Evolutionary conservation across 2,329 filamentous ascomycete genomes (phyloP).

Genomic region (Intubia oerlemansii): DNA sequence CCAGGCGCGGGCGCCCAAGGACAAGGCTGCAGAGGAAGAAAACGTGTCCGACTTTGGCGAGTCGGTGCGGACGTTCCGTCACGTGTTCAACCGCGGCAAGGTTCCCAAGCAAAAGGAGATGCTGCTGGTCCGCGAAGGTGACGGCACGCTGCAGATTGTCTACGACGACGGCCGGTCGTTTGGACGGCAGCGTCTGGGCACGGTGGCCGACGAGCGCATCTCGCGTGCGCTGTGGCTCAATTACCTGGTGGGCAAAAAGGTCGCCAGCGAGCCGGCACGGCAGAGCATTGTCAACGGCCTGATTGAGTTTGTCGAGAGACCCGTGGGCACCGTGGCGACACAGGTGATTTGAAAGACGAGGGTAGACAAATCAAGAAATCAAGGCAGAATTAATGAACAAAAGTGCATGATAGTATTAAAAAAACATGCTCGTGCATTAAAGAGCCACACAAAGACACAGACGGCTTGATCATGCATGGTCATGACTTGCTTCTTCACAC

Average conservation of each 20-base stretch:
- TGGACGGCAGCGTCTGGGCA: constrained; percentile 38
- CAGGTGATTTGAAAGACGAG: too few relatives aligned
- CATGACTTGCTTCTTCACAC: too few relatives aligned
- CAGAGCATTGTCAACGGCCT: constrained; percentile 70
- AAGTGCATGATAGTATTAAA: too few relatives aligned
- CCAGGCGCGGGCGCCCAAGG: constrained; percentile 37
- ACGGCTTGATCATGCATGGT: too few relatives aligned
- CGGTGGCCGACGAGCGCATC: constrained; percentile 58
- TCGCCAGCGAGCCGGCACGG: constrained; percentile 66
- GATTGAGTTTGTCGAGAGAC: constrained; percentile 70
- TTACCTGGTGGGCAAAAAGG: constrained; percentile 69
- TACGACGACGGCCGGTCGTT: constrained; percentile 33
- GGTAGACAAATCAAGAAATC: too few relatives aligned
- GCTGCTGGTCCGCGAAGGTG: constrained; percentile 43
- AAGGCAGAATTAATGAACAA: too few relatives aligned
- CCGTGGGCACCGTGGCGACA: constrained; percentile 67
- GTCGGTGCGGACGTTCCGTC: constrained; percentile 58
- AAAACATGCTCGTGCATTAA: too few relatives aligned
- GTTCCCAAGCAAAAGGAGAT: constrained; percentile 66
- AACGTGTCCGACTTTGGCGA: constrained; percentile 39
- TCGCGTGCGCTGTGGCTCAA: constrained; percentile 71
- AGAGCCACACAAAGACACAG: too few relatives aligned
- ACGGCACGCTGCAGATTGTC: constrained; percentile 44
- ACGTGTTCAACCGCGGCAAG: constrained; percentile 58
- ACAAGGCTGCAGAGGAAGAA: constrained; percentile 13